Conservation (phyloP, 106 monocot species). For the Acorus gramineus region DNA sequence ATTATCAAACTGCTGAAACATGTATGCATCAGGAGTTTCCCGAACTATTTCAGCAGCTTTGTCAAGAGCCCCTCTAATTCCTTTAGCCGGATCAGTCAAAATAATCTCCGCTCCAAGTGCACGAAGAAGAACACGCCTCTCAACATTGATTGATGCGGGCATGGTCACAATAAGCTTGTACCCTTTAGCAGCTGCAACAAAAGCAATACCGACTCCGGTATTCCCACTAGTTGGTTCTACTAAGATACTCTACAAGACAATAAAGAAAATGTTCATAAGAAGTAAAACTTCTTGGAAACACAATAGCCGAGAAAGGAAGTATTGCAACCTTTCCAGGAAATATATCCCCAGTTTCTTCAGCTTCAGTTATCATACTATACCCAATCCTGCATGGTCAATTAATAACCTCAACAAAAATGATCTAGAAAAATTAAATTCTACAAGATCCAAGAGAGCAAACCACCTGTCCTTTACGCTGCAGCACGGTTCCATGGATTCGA, state of each 20-base stretch:
- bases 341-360: constrained; percentile 80
- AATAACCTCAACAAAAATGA: not conserved
- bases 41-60: constrained; percentile 74
- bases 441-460: not conserved
- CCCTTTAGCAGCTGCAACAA: constrained; percentile 82
- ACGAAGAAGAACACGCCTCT: constrained; percentile 70
- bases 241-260: constrained; percentile 47
- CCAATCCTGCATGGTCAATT: constrained; percentile 46
- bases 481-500: constrained; percentile 98
- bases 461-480: constrained; percentile 95
- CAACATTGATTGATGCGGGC: constrained; percentile 82
- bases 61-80: constrained; percentile 77
- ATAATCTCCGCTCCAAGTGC: constrained; percentile 87
- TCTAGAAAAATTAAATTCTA: not conserved
- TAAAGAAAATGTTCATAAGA: not conserved
- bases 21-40: constrained; percentile 62
- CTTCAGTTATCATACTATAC: constrained; percentile 87
- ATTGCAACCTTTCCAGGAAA: constrained; percentile 49
- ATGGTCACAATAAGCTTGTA: constrained; percentile 81
- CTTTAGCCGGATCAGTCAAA: constrained; percentile 71
- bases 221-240: constrained; percentile 92
- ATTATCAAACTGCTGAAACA: constrained; percentile 97
- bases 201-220: constrained; percentile 81
- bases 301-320: not conserved
- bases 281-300: too few relatives aligned